Base-by-base conservation (phyloP, 1,284 basidiomycete species). In the Ceratorhiza oryzae-sativae region DNA sequence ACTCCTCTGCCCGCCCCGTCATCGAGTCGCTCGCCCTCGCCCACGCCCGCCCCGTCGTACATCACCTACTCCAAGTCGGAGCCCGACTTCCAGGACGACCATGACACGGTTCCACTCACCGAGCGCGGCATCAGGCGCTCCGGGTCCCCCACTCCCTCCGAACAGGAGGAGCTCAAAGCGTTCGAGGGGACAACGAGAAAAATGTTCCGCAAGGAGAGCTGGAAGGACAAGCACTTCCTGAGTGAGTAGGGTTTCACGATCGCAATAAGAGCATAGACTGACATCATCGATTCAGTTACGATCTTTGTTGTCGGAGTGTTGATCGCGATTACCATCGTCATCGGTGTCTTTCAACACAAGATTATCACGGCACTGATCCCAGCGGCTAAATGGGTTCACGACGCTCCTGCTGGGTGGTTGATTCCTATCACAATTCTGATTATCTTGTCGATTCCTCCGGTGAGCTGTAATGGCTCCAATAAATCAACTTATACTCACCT, bases 371-470 rank as follows among this genome's bases (percentile, higher is more conserved):
- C 62, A n/a, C 62, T 65, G 9, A 4, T 62, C 41, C 9, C 42
- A 51, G 46, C 46, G 45, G 42, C 42, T 8, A 18, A 18, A 18
- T 45, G 42, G 42, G 42, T 45, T 18, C 6, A 18, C 4, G n/a
- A 45, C 9, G 18, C 67, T 1, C 67, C 67, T 18, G 67, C 55
- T 34, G 67, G 67, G 5, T 70, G 36, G 27, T 20, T 70, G 30
- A 70, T 70, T 30, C 67, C 67, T 0, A 70, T 70, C n/a, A 27
- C 41, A 0, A 46, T 70, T 23, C 53, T 70, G 0, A 32, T 48
- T 12, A 23, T 70, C 18, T 48, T 70, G 27, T 70, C 67, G 12
- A 59, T 70, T 27, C 67, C 67, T 48, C 67, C 67, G 3, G 67
- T 70, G 25, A 20, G 53, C 27, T 18, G 8, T 2, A 49, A 42